Base-by-base conservation (phyloP, 2,329 filamentous ascomycete species). In the Aureobasidium mangrovei region DNA sequence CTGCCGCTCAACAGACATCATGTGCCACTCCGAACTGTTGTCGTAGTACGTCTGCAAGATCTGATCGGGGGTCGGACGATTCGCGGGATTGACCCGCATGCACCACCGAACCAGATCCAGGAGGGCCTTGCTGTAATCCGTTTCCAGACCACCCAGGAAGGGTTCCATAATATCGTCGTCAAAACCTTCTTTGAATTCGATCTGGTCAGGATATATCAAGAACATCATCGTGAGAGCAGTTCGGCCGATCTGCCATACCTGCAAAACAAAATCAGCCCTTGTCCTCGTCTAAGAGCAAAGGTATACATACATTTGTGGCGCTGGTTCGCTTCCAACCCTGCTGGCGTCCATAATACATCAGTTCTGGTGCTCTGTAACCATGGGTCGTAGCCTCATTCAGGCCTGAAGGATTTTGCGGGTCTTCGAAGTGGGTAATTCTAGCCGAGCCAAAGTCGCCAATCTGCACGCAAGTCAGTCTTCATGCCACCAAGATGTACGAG, bases 361-460 rank as follows among this genome's bases (percentile, higher is more conserved):
- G 7, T 35, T 53, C 49, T 9, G 31, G 40, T 3, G 40, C 24
- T n/a, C 24, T 36, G n/a, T 29, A 54, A 12, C 53, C 53, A 12
- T 7, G 7, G 4, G 53, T 54, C 7, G 35, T 9, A 7, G 24
- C 9, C 29, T 54, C 53, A 4, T 3, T 8, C 4, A 4, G 48
- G 24, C 10, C 12, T 4, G 2, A 8, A 2, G 53, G 53, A 29
- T 54, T 54, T 1, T 33, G 7, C 1, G 4, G 6, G 8, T 54
- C 53, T 10, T 4, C 6, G 12, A 7, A 2, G 28, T 5, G 31
- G 4, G 53, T 54, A 3, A 54, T 7, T 4, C 26, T 10, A 10
- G 53, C 36, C 10, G 53, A 54, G 10, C 53, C 53, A 9, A 47
- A 54, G 18, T 54, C 53, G 6, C 43, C 53, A 9, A 54, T 10